Base-by-base conservation (phyloP, 2,329 filamentous ascomycete genomes). In the Cadophora malorum region DNA sequence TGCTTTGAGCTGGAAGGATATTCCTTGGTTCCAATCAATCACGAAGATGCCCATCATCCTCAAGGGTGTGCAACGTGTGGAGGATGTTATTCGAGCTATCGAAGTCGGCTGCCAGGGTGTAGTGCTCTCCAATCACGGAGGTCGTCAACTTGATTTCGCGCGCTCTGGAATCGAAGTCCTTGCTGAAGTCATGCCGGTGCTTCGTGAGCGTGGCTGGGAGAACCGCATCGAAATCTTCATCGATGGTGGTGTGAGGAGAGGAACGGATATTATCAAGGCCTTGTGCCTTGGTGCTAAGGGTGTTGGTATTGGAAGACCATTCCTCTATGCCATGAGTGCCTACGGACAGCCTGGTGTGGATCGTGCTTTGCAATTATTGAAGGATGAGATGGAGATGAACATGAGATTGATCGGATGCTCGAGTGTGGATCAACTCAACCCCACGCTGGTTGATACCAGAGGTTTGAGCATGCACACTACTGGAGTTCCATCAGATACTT, bases 361-460 rank as follows among this genome's bases (percentile, higher is more conserved):
- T 77, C 87, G 93, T 41, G 96, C 96, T 38, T 97, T 98, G 91
- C 91, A 94, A 80, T 82, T 97, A 67, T 85, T 97, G 74, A 94
- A 92, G 82, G 96, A 98, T 76, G 96, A 99, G 85, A 92, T 99
- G 88, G 94, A 96, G 83, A 98, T 98, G 95, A 96, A 95, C 77
- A 98, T 99, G 96, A 88, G 96, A 7, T 83, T 99, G 71, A 93
- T 99, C 74, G 96, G 96, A 10, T 92, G 89, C 68, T 87, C 85
- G 23, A 89, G 81, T 69, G 80, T 99, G 38, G 88, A 89, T 45
- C 89, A 99, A 74, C 81, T 99, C 70, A 92, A 91, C 70, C 91
- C 94, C 0, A 89, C 88, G 31, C 81, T 99, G 79, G 79, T 99
- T 23, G 96, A 99, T 78, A 87, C 88, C 0, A 83, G 91, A 69